A percentile compares a stretch with the other conserved stretches of the same genome.
These are phyloP conservation scores for Oryza brachyantha DNA, from an alignment of 176 grass and related monocot genomes.

Conservation along the genomic window DNA sequence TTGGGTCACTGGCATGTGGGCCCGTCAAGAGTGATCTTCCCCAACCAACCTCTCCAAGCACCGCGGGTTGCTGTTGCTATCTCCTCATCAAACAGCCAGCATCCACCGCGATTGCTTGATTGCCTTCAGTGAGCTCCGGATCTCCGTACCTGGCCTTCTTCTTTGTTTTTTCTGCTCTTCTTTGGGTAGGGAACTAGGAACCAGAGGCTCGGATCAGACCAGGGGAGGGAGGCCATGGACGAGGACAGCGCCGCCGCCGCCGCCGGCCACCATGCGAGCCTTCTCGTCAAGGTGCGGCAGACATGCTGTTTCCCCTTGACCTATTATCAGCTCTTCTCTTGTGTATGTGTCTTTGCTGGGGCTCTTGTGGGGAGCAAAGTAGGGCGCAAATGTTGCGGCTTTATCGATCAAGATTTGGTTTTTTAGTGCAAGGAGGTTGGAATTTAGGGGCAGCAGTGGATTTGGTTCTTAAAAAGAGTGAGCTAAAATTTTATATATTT, in stretches of 20 bases:
- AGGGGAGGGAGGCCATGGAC: conserved; percentile 33
- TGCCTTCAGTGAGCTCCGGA: no score
- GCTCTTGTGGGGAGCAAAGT: conserved; percentile 9
- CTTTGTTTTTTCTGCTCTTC: no score
- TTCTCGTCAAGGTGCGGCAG: conserved; percentile 33
- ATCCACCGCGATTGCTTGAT: no score
- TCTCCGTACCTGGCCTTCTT: neutral
- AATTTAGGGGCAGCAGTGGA: neutral
- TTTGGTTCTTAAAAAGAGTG: no score
- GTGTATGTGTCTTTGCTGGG: neutral
- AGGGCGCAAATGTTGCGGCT: neutral
- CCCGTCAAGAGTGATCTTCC: no score
- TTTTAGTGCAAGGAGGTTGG: neutral
- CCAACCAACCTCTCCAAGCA: no score
- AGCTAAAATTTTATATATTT: no score
- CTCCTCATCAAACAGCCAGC: no score
- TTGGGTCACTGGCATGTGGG: no score
- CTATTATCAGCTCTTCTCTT: neutral
- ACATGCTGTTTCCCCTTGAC: neutral
- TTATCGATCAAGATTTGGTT: neutral
- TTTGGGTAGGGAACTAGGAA: neutral
- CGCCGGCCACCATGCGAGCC: neutral
- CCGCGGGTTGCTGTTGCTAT: no score
- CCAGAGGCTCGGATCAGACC: neutral
- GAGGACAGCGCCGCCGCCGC: neutral